phyloP scores from a whole-genome alignment of 2,329 filamentous ascomycete genomes.

The Hypomyces perniciosus region DNA sequence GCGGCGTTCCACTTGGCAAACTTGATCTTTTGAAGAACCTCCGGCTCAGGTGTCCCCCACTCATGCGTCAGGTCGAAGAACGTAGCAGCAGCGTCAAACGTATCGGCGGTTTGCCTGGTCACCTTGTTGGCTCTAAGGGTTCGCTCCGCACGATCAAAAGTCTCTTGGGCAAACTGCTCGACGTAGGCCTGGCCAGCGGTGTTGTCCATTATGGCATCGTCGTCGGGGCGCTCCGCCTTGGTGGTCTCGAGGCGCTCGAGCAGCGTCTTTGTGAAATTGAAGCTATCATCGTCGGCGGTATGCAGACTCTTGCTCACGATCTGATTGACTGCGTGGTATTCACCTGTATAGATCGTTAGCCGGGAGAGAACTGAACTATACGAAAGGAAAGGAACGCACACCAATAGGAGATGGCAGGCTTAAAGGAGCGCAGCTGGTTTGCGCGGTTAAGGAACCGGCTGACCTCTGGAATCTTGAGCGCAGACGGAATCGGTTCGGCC shows the following conservation, averaged over 20 bases:
- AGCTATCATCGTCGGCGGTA: constrained; percentile 68
- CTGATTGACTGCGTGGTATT: constrained; percentile 90
- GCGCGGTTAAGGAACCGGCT: constrained; percentile 79
- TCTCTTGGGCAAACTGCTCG: constrained; percentile 87
- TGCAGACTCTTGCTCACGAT: constrained; percentile 80
- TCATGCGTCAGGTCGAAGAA: constrained; percentile 85
- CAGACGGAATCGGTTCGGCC: constrained; percentile 46
- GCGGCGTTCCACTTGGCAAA: constrained; percentile 95
- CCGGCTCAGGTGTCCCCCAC: constrained; percentile 70
- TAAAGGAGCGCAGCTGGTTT: constrained; percentile 73
- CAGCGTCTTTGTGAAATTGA: constrained; percentile 71
- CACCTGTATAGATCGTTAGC: constrained; percentile 46
- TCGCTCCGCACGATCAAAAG: constrained; percentile 76
- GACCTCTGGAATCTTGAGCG: constrained; percentile 73
- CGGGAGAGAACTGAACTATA: not conserved
- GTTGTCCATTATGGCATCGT: constrained; percentile 83
- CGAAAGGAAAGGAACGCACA: constrained; percentile 51
- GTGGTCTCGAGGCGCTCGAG: constrained; percentile 81
- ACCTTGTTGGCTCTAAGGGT: constrained; percentile 78
- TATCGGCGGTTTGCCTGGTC: constrained; percentile 88
- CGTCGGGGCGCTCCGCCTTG: constrained; percentile 58
- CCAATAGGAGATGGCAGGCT: constrained; percentile 91
- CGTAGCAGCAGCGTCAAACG: constrained; percentile 84
- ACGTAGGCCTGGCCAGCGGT: constrained; percentile 83
- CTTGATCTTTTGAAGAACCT: constrained; percentile 81